These are phyloP conservation scores for Candida patagonica DNA, from an alignment of 805 yeast genomes.

Conservation along the genomic window DNA sequence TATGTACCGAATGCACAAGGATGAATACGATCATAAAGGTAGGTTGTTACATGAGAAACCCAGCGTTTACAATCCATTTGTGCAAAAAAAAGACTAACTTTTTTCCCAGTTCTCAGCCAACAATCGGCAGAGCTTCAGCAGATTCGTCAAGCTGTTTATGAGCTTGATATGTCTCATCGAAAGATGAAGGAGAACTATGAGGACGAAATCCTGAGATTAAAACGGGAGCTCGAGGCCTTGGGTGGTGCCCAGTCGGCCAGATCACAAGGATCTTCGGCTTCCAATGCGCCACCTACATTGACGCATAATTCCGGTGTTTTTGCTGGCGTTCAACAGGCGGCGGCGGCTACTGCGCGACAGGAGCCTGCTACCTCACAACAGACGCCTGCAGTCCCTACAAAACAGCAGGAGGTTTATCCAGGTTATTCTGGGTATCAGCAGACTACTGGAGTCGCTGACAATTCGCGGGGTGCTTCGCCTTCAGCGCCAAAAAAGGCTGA, in stretches of 20 bases:
- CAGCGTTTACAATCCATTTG: background rate
- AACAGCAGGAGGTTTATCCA: background rate
- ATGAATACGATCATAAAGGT: slow-evolving; percentile 78
- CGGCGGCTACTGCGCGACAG: slow-evolving; percentile 7
- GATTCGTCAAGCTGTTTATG: slow-evolving; percentile 88
- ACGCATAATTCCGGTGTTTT: background rate
- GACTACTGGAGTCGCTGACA: background rate
- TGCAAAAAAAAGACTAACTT: background rate
- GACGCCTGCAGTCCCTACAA: background rate
- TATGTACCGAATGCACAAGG: slow-evolving; percentile 78
- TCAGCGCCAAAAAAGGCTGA: background rate
- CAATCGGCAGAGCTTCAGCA: slow-evolving; percentile 91
- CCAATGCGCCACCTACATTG: background rate
- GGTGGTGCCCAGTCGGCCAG: slow-evolving; percentile 30
- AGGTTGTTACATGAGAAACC: slow-evolving; percentile 7
- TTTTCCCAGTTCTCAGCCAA: slow-evolving; percentile 44
- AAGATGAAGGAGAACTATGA: slow-evolving; percentile 94
- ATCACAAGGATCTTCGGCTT: slow-evolving; percentile 2
- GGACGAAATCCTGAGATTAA: slow-evolving; percentile 79
- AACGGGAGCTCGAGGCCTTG: slow-evolving; percentile 74
- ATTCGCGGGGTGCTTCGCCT: background rate
- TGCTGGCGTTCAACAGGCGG: slow-evolving; percentile 19
- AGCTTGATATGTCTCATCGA: slow-evolving; percentile 87
- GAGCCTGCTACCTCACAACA: background rate
- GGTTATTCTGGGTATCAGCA: background rate